These are phyloP conservation scores for Dioszegia crocea DNA, from an alignment of 768 basidiomycete genomes.

Conservation along the genomic window DNA sequence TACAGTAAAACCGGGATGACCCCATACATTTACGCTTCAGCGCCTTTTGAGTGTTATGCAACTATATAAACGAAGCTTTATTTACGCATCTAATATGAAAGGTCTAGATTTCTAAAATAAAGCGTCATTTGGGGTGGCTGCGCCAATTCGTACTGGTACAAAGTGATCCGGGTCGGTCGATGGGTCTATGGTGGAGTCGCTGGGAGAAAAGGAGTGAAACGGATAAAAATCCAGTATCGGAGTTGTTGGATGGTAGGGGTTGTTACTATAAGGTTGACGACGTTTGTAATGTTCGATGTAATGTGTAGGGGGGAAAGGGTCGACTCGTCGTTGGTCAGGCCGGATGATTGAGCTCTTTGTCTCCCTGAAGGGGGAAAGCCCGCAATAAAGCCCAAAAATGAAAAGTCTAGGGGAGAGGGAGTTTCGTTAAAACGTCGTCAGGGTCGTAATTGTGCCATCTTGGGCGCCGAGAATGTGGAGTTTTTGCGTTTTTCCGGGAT, in stretches of 20 bases:
- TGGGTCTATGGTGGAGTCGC: too few relatives aligned
- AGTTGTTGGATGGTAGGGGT: background rate
- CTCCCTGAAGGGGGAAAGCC: background rate
- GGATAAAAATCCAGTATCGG: too few relatives aligned
- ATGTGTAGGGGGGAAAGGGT: background rate
- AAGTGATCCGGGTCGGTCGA: background rate
- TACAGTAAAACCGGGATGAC: too few relatives aligned
- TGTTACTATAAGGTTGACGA: background rate
- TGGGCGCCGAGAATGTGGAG: too few relatives aligned
- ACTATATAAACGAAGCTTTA: too few relatives aligned
- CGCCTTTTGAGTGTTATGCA: too few relatives aligned
- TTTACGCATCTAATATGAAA: too few relatives aligned
- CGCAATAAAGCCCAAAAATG: background rate
- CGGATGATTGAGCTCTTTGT: background rate
- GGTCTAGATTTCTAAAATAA: too few relatives aligned
- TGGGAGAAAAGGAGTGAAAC: too few relatives aligned
- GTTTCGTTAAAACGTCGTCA: constrained; percentile 1
- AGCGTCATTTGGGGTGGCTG: too few relatives aligned
- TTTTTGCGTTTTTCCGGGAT: background rate
- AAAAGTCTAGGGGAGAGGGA: background rate
- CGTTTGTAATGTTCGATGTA: background rate
- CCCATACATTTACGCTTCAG: too few relatives aligned
- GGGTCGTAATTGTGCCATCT: background rate
- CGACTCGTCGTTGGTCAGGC: background rate
- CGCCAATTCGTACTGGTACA: too few relatives aligned